Base-by-base conservation (phyloP, 768 basidiomycete species). In the Psilocybe tampanensis region DNA sequence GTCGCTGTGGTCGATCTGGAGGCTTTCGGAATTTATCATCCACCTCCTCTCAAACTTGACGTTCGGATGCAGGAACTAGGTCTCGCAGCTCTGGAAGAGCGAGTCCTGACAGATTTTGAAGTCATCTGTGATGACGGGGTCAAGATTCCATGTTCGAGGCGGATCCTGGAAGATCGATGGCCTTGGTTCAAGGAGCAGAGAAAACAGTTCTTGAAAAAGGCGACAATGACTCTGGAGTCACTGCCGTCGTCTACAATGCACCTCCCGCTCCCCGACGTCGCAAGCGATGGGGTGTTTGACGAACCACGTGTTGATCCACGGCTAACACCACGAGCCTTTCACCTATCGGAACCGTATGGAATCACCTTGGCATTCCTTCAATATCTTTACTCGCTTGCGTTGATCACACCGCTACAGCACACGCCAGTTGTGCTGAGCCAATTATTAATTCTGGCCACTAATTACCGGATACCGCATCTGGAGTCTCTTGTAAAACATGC, bases 1-100 rank as follows among this genome's bases (percentile, higher is more conserved):
- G 86, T 95, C 52, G 92, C 92, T 4, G 86, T 91, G 54, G 86
- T 96, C 55, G 93, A 95, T 66, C 77, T 97, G 22, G 95, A 98
- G 72, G 90, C 95, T 0, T 96, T 95, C 66, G 96, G 96, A 1
- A 94, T 99, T 60, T 98, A 98, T 68, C 90, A 92, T 62, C 90
- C 94, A 0, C 94, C 95, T 0, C 70, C 80, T 2, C 78, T 83
- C 41, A 85, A 76, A 59, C 77, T 88, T 43, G 85, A 88, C 58
- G 74, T 88, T 24, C 79, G 81, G 1, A 88, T 92, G 80, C 93
- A 95, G 68, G 86, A 92, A 68, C 79, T 95, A 52, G 95, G 94
- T 13, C 80, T 98, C 22, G 83, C 86, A 13, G 87, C 89, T 47
- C 78, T 98, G 17, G 93, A 95, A 67, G 92, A 95, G 69, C 79